Evolutionary conservation across 192 early-diverging fungal species (phyloP).

Genomic region (Chytriomyces confervae): DNA sequence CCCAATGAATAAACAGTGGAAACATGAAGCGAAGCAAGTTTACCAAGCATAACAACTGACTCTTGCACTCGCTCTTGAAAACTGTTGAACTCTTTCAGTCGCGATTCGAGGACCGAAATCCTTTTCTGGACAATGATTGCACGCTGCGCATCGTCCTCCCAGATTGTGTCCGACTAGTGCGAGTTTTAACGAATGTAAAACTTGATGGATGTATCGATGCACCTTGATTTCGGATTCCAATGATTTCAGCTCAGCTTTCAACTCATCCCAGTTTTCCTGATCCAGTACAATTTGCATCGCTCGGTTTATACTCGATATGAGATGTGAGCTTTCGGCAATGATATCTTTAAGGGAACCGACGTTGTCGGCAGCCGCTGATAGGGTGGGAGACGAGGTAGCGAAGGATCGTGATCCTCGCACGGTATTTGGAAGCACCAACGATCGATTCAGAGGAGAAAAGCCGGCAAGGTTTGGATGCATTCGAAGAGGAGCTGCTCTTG

Average conservation of each 20-base stretch:
- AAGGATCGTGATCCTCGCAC: not conserved
- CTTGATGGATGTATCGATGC: not conserved
- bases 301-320: slow-evolving; percentile 1
- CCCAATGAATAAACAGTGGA: not conserved
- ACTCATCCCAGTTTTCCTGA: slow-evolving; percentile 36
- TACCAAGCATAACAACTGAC: slow-evolving; percentile 39
- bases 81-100: slow-evolving; percentile 38
- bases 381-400: not conserved
- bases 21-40: too few relatives aligned
- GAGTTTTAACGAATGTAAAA: not conserved
- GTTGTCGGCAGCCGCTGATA: not conserved
- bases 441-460: not conserved
- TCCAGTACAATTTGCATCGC: slow-evolving; percentile 16
- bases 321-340: not conserved
- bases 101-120: slow-evolving; percentile 41
- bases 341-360: slow-evolving; percentile 3
- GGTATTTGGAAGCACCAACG: not conserved
- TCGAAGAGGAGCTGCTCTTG: not conserved
- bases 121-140: slow-evolving; percentile 48
- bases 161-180: slow-evolving; percentile 36
- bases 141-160: slow-evolving; percentile 44
- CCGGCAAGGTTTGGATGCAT: not conserved
- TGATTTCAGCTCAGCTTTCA: slow-evolving; percentile 4
- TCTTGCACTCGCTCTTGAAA: slow-evolving; percentile 31
- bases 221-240: slow-evolving; percentile 38